A percentile compares a stretch with the other conserved stretches of the same genome.
Conservation (phyloP, 768 basidiomycete species). For the Guyanaporus albipodus region DNA sequence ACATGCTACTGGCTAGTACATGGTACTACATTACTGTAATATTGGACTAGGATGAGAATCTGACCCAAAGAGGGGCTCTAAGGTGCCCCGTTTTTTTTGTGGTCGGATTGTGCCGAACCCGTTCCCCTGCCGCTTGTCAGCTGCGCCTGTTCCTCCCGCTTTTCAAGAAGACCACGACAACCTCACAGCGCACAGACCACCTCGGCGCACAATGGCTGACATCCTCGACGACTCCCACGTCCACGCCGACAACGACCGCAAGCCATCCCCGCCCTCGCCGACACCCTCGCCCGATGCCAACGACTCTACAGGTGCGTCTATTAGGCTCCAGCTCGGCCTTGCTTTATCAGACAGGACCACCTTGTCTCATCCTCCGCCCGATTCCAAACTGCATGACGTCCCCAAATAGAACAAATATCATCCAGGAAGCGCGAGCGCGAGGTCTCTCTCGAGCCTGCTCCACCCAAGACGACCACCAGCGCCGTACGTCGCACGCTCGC, state of each 20-base stretch:
- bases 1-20: not conserved
- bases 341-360: slow-evolving; percentile 24
- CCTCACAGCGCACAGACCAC: slow-evolving; percentile 31
- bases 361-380: slow-evolving; percentile 22
- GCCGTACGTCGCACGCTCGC: slow-evolving; percentile 31
- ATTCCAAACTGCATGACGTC: slow-evolving; percentile 15
- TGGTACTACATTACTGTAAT: too few species aligned
- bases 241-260: slow-evolving; percentile 17
- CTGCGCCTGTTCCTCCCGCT: slow-evolving; percentile 32
- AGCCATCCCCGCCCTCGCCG: slow-evolving; percentile 24
- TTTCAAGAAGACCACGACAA: slow-evolving; percentile 22
- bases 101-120: slow-evolving; percentile 33
- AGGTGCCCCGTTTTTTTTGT: slow-evolving; percentile 28
- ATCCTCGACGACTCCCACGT: slow-evolving; percentile 17
- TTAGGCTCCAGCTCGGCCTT: slow-evolving; percentile 20
- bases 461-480: slow-evolving; percentile 38
- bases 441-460: slow-evolving; percentile 67
- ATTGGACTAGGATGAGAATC: slow-evolving; percentile 3
- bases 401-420: slow-evolving; percentile 38
- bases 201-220: slow-evolving; percentile 26
- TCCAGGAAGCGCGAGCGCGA: slow-evolving; percentile 77
- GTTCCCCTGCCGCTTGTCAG: slow-evolving; percentile 30
- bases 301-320: slow-evolving; percentile 40
- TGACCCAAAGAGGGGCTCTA: not conserved
- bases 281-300: slow-evolving; percentile 45